Evolutionary conservation across 305 asterid species (phyloP), one percentile per base, ranked within the genome.

Genomic region (Solanum hybrid): DNA sequence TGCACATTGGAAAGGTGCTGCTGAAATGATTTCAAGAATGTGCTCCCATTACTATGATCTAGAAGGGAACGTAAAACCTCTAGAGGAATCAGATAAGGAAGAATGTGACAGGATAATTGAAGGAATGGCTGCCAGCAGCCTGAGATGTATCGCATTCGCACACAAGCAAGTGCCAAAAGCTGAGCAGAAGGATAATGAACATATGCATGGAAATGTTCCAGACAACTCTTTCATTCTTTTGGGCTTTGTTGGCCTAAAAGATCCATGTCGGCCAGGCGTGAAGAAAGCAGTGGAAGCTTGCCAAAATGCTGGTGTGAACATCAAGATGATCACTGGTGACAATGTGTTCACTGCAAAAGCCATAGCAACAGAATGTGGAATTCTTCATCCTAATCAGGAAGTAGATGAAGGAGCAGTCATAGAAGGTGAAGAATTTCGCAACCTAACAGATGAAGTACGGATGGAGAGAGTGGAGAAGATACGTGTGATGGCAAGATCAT

Each of bases 261-360:
- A 29, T 29, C 29, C 29, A 29, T 94, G 97, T 81, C 94, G 98
- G 3, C 93, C 95, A 0, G 94, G 97, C 1, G 95, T 91, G 76
- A 95, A 90, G 91, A 89, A 90, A 92, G 96, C 96, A 1, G 97
- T 96, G 14, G 93, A 94, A 88, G 95, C 92, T 38, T 96, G 98
- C 40, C 96, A 93, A 64, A 69, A 89, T 27, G 96, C 97, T 1
- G 98, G 98, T 2, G 96, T 96, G 84, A 88, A 88, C 10, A 91
- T 96, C 84, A 94, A 93, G 91, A 93, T 96, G 98, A 94, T 96
- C 90, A 96, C 98, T 0, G 98, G 98, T 3, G 98, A 96, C 93
- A 94, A 95, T 26, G 90, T 94, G 17, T 94, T 94, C 93, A 96
- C 98, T 6, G 97, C 98, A 66, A 94, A 73, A 88, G 97, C 98